Evolutionary conservation across 768 basidiomycete species (phyloP).

Genomic region (Tylopilus rubrobrunneus): DNA sequence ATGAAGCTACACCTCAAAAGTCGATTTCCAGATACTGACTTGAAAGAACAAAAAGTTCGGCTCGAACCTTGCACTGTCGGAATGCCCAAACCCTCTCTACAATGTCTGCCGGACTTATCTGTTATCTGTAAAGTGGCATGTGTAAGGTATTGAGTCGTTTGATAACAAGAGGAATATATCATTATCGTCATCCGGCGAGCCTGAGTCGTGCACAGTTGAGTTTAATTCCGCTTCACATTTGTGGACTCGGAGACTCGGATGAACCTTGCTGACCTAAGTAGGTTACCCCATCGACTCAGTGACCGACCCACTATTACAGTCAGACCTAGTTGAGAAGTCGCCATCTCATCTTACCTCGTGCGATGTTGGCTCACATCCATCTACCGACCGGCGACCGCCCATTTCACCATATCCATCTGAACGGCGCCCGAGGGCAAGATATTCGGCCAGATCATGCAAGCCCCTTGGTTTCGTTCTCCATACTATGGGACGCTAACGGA

Average conservation of each 20-base stretch:
- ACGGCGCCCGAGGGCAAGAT: not conserved
- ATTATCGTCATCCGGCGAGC: not conserved
- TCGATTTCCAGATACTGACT: slow-evolving; percentile 4
- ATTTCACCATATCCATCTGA: not conserved
- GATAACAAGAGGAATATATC: slow-evolving; percentile 12
- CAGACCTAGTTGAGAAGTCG: no score
- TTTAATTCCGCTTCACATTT: slow-evolving; percentile 3
- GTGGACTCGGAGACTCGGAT: no score
- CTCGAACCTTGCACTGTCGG: slow-evolving; percentile 3
- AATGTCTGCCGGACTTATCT: not conserved
- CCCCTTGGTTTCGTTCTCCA: slow-evolving; percentile 1
- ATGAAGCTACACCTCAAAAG: slow-evolving; percentile 5
- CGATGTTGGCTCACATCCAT: no score
- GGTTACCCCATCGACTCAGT: no score
- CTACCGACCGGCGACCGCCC: no score
- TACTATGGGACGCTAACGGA: not conserved
- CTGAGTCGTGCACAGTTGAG: slow-evolving; percentile 13
- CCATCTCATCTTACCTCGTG: no score
- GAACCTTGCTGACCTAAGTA: no score
- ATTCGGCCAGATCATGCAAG: slow-evolving; percentile 23
- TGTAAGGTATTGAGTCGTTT: slow-evolving; percentile 12
- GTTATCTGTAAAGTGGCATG: not conserved
- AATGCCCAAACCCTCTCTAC: not conserved
- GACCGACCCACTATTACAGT: no score
- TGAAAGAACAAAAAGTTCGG: slow-evolving; percentile 1